Base-by-base conservation (phyloP, 2,329 filamentous ascomycete species). In the Penicillium polonicum region DNA sequence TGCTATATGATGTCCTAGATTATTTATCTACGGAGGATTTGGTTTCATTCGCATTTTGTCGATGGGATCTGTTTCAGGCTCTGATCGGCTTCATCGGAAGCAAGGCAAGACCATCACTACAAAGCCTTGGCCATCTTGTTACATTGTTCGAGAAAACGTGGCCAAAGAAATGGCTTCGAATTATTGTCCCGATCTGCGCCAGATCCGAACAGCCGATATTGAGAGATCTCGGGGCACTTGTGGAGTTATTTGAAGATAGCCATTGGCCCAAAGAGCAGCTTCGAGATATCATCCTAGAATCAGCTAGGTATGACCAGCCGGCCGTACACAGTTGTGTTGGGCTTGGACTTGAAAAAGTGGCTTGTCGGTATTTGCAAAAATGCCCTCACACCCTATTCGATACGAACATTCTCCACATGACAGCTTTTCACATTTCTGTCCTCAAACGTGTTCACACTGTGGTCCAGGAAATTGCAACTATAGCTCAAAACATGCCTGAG, bases 321-420 rank as follows among this genome's bases (percentile, higher is more conserved):
- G 5, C 29, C 6, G 31, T 48, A 19, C 29, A 48, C 29, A 48
- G 44, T 23, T 33, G 29, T 48, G 29, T 48, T 36, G 19, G 17
- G 29, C 44, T 48, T 48, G 44, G 44, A 48, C 23, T 48, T 23
- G 44, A 48, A 48, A 31, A 33, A 13, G 19, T 35, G 19, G n/a
- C 44, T 48, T 48, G 29, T 23, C 44, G 44, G 12, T 36, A 48
- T 48, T 48, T 48, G n/a, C 29, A n/a, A 35, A 48, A 48, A 48
- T 15, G 44, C 5, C 29, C 44, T 17, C 44, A 36, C 19, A 9
- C n/a, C 23, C 44, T 48, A 48, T 35, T 48, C 19, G 44, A 48
- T 48, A 48, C 29, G 29, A 48, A 48, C 29, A 48, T 35, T 48
- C 44, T 48, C 29, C 29, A 48, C 19, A 35, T 48, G 31, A 48